phyloP scores from a whole-genome alignment of 495 filamentous ascomycete genomes.

The Evernia prunastri region DNA sequence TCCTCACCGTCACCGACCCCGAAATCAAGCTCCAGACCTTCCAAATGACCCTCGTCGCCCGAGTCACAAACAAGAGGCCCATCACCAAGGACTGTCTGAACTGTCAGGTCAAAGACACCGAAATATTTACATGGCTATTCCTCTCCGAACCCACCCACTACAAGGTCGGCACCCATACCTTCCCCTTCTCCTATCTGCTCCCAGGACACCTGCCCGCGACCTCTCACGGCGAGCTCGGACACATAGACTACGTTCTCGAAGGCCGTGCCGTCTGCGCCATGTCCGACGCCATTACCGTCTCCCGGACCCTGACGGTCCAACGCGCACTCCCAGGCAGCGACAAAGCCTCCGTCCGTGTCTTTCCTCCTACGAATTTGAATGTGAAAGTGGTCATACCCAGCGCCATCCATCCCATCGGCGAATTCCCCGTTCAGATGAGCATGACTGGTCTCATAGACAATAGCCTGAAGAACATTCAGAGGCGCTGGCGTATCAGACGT shows the following conservation, averaged over 20 bases:
- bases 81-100: constrained; percentile 69
- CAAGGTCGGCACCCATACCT: constrained; percentile 60
- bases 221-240: constrained; percentile 63
- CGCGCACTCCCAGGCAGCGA: constrained; percentile 73
- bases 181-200: constrained; percentile 88
- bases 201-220: constrained; percentile 81
- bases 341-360: constrained; percentile 75
- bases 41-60: constrained; percentile 59
- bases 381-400: constrained; percentile 72
- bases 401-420: constrained; percentile 81
- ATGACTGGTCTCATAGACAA: constrained; percentile 71
- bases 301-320: constrained; percentile 59
- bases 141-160: constrained; percentile 60
- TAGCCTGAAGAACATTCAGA: constrained; percentile 43
- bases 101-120: constrained; percentile 61
- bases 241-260: constrained; percentile 70
- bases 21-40: constrained; percentile 61
- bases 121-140: constrained; percentile 73
- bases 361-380: constrained; percentile 90
- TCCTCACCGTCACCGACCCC: constrained; percentile 60
- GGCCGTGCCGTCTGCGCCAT: constrained; percentile 58
- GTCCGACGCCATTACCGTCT: constrained; percentile 59
- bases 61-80: constrained; percentile 68
- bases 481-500: constrained; percentile 81
- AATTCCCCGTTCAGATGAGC: constrained; percentile 69